phyloP scores from a whole-genome alignment of 2,329 filamentous ascomycete genomes.

The Blastomyces gilchristii region DNA sequence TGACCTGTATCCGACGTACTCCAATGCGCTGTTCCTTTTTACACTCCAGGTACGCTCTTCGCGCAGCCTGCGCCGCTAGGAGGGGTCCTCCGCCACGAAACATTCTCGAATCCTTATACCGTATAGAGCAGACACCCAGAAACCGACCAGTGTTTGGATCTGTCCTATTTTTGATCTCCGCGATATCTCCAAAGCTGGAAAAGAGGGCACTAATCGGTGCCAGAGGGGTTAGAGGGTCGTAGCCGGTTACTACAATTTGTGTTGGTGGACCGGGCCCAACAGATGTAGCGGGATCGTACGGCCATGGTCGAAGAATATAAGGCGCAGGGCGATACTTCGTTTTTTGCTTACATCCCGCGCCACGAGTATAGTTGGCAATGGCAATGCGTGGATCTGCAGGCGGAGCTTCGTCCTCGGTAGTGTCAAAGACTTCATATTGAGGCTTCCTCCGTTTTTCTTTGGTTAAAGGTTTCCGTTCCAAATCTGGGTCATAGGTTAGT shows the following conservation, averaged over 20 bases:
- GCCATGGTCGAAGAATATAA: conserved; percentile 73
- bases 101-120: conserved; percentile 63
- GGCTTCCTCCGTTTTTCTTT: conserved; percentile 47
- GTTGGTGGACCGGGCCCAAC: conserved; percentile 81
- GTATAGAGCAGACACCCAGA: conserved; percentile 83
- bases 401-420: conserved; percentile 58
- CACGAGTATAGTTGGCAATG: conserved; percentile 52
- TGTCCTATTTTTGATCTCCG: conserved; percentile 84
- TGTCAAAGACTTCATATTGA: conserved; percentile 44
- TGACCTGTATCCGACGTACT: conserved; percentile 63
- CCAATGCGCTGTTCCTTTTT: conserved; percentile 75
- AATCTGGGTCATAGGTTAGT: conserved; percentile 53
- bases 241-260: conserved; percentile 89
- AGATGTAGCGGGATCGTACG: conserved; percentile 71
- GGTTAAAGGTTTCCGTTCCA: conserved; percentile 47
- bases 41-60: conserved; percentile 60
- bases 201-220: conserved; percentile 67
- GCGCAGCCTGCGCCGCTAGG: conserved; percentile 69
- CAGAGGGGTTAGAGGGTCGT: conserved; percentile 79
- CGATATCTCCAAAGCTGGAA: conserved; percentile 73
- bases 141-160: conserved; percentile 92
- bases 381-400: conserved; percentile 72
- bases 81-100: conserved; percentile 45
- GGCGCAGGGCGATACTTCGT: conserved; percentile 59
- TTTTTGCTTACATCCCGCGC: conserved; percentile 55